Evolutionary conservation across 2,329 filamentous ascomycete genomes (phyloP), one percentile per base, ranked within the genome.

Genomic region (Ustulina deusta): DNA sequence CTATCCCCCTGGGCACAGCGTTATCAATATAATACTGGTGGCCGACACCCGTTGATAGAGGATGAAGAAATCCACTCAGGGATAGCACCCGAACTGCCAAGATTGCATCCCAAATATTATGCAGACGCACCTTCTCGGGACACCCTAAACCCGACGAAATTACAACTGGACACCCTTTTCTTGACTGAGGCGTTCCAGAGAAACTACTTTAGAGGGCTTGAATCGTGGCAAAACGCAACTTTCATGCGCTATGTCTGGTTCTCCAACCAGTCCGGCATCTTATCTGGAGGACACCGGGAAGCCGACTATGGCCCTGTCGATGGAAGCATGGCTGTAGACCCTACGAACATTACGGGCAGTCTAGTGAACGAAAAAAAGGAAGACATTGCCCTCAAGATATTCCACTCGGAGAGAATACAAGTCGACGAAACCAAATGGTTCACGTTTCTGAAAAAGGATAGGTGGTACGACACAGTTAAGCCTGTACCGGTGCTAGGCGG

Each of bases 391-490:
- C 25, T 58, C 10, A 22, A 11, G 4, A n/a, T 54, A 42, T 66
- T 62, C 15, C 49, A 46, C 6, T 6, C 32, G 6, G 44, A 66
- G 20, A 61, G 63, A 25, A 64, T 67, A 29, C 44, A 67, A 32
- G 61, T 67, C 56, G 55, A 67, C 20, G 61, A 67, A 11, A 56
- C 17, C 32, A 60, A 34, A n/a, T 67, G 65, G 65, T 48, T 56
- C 13, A 4, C 9, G 0, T 67, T 67, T 40, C 17, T 67, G n/a
- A 38, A n/a, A 22, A 67, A 51, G 13, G 55, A 64, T 27, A 60
- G 65, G 25, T 67, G 65, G 65, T 27, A 42, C 4, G 55, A 67
- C 9, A 22, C 10, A 15, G 36, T 46, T n/a, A 1, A 20, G 3
- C 25, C 17, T 17, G 27, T 54, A 3, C 29, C 36, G 5, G 0